These are phyloP conservation scores for Dichomitus squalens DNA, from an alignment of 1,284 basidiomycete genomes.

Conservation along the genomic window DNA sequence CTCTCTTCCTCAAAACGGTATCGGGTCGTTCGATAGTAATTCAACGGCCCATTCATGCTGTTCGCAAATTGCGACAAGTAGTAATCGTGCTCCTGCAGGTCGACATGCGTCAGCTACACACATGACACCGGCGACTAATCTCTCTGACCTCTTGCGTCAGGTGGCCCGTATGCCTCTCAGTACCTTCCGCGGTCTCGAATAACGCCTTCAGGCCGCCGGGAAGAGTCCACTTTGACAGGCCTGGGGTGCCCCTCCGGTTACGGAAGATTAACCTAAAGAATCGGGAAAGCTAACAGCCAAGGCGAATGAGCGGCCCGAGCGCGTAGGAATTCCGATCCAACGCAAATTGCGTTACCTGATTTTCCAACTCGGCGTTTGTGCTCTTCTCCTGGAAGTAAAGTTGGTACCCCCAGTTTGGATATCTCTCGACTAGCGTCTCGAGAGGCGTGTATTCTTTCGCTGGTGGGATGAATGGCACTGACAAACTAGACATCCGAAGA, in stretches of 20 bases:
- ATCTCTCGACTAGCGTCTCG: slow-evolving; percentile 48
- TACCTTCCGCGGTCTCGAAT: neutral
- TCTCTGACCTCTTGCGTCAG: slow-evolving; percentile 18
- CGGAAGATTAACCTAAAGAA: slow-evolving; percentile 21
- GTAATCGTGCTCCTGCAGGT: slow-evolving; percentile 52
- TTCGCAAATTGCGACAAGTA: slow-evolving; percentile 47
- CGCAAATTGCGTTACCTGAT: slow-evolving; percentile 6
- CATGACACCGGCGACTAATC: neutral
- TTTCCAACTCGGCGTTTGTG: slow-evolving; percentile 54
- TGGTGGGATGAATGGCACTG: slow-evolving; percentile 64
- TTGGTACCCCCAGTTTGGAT: slow-evolving; percentile 65
- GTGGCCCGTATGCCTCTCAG: slow-evolving; percentile 8
- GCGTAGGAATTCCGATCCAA: neutral
- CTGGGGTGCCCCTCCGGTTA: neutral
- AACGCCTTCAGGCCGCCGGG: slow-evolving; percentile 14
- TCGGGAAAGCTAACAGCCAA: slow-evolving; percentile 11
- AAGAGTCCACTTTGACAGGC: slow-evolving; percentile 15
- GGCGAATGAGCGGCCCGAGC: slow-evolving; percentile 1
- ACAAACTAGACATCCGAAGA: slow-evolving; percentile 45
- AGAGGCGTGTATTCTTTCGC: slow-evolving; percentile 48
- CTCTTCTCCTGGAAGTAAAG: slow-evolving; percentile 55
- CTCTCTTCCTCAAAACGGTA: slow-evolving; percentile 64
- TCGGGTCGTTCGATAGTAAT: slow-evolving; percentile 67
- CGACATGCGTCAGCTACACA: neutral
- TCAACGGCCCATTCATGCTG: slow-evolving; percentile 68